Conservation (phyloP, 140 eudicot species). For the Bidens hawaiensis region DNA sequence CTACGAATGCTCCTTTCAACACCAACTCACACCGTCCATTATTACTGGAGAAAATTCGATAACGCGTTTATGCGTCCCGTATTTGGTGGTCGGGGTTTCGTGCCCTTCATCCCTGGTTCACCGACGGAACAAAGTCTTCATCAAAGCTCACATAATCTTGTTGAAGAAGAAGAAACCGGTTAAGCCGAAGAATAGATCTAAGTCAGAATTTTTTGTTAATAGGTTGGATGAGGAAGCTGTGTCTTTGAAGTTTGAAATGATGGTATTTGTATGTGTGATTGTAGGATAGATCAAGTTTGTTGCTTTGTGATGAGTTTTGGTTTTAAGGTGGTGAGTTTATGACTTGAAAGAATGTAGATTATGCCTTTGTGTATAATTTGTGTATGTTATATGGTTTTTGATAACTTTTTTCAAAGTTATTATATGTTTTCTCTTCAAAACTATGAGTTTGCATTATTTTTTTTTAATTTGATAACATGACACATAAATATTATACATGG, state of each 20-base stretch:
- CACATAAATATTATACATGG: no score
- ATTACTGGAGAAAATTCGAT: conserved; percentile 84
- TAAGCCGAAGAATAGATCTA: not conserved
- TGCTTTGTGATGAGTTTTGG: conserved; percentile 25
- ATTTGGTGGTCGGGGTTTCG: conserved; percentile 94
- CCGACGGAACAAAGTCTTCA: conserved; percentile 51
- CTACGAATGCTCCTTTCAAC: conserved; percentile 57
- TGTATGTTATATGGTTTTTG: conserved; percentile 18
- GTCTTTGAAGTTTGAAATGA: conserved; percentile 4
- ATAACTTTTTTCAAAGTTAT: not conserved
- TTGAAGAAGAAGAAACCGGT: conserved; percentile 16
- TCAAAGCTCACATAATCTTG: conserved; percentile 22
- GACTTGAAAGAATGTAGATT: conserved; percentile 25
- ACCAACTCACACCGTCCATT: conserved; percentile 69
- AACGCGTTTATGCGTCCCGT: conserved; percentile 85
- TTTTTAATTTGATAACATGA: no score
- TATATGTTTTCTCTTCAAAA: no score
- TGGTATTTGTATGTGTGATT: conserved; percentile 6
- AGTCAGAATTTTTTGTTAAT: conserved; percentile 17
- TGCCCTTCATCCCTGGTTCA: conserved; percentile 68
- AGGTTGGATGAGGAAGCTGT: conserved; percentile 8
- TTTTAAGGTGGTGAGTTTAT: conserved; percentile 13
- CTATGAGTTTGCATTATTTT: no score
- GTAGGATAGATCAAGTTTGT: conserved; percentile 13
- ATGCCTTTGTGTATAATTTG: conserved; percentile 22